These are phyloP conservation scores for Fomitopsis pulvina DNA, from an alignment of 768 basidiomycete species.

Conservation along the genomic window DNA sequence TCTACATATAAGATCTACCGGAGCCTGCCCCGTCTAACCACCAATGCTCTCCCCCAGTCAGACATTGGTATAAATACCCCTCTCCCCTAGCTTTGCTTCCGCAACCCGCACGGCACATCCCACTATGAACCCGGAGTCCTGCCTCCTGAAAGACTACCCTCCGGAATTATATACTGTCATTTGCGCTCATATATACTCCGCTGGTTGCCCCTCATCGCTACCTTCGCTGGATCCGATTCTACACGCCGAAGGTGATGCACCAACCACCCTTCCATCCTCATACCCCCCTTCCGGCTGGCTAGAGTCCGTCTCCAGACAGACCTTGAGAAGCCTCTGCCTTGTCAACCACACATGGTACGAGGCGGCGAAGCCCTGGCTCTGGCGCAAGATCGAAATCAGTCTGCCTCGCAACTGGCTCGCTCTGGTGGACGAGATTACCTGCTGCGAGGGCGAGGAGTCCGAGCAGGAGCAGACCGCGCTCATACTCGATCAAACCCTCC, in stretches of 20 bases:
- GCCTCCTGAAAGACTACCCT: constrained; percentile 44
- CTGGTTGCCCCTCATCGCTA: constrained; percentile 46
- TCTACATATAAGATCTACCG: not conserved
- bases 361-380: constrained; percentile 85
- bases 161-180: constrained; percentile 68
- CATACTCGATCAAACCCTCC: constrained; percentile 62
- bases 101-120: not conserved
- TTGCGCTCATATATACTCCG: constrained; percentile 63
- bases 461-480: constrained; percentile 48
- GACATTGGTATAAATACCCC: not conserved
- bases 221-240: constrained; percentile 71
- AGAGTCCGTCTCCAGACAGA: constrained; percentile 55
- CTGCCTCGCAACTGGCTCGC: constrained; percentile 82
- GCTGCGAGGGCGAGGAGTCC: constrained; percentile 40
- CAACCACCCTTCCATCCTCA: constrained; percentile 67
- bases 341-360: constrained; percentile 74
- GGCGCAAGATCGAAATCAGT: constrained; percentile 77
- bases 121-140: constrained; percentile 5
- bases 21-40: not conserved
- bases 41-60: not conserved
- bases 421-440: constrained; percentile 72
- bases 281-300: constrained; percentile 65
- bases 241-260: constrained; percentile 34
- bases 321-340: constrained; percentile 66
- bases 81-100: not conserved